Base-by-base conservation (phyloP, 176 grass and related monocot species). In the Elaeis guineensis region DNA sequence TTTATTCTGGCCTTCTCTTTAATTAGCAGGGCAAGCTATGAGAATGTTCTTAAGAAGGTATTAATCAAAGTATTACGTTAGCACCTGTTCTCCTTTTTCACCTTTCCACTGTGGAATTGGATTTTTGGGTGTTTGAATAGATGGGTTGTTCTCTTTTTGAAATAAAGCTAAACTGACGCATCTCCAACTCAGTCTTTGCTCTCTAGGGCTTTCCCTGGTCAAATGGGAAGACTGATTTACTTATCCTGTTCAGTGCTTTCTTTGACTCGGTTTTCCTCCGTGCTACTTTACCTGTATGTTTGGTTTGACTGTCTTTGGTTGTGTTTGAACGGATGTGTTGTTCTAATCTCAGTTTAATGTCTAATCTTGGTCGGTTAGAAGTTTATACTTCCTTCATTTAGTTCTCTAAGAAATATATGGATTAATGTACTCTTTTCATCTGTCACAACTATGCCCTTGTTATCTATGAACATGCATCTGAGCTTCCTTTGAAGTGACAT, bases 31-130 rank as follows among this genome's bases (percentile, higher is more conserved):
- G 83, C 92, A 1, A 88, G 87, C 80, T 97, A 88, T 48, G 92
- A 97, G 67, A 96, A 96, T 64, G 87, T 96, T 19, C 87, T 85
- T 3, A 96, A 90, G 72, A 96, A 96, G 83, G 91, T 85, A 76
- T 26, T 61, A 1, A 19, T 25, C 39, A 16, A 52, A 58, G 23
- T 6, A 12, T 30, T 28, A 30, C 5, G 11, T 26, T 19, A 22
- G 2, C 9, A 44, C 8, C 35, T 44, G 29, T 7, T 23, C 56
- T 63, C 14, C 8, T 17, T 44, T 63, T 14, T 44, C 35, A 21
- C 17, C 24, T 16, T 52, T 63, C 1, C 25, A 44, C 35, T 14
- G 8, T 44, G 35, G 35, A 44, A 44, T 44, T 44, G n/a, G 50
- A 21, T 63, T 17, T 21, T 15, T 25, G 21, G 21, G 55, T 14